Conservation (phyloP, 441 rosid species). For the Pelargonium australe region DNA sequence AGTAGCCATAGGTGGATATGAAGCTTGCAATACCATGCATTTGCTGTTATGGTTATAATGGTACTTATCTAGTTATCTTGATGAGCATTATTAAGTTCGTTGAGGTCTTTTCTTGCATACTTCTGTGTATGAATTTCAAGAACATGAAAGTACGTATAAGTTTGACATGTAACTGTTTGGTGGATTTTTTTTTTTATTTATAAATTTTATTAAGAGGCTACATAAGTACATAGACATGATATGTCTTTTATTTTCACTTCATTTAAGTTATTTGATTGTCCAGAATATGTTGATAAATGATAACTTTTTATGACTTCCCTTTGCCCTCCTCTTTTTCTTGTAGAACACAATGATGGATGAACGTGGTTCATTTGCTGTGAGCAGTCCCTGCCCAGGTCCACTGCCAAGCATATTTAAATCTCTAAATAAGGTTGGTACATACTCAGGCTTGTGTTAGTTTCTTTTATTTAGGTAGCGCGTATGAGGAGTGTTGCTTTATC, state of each 20-base stretch:
- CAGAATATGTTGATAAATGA: background rate
- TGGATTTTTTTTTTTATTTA: background rate
- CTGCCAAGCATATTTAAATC: conserved; percentile 52
- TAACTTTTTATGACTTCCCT: background rate
- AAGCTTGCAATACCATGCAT: background rate
- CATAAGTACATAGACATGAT: background rate
- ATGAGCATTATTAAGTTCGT: background rate
- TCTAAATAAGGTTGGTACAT: conserved; percentile 52
- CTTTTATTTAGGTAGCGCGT: conserved; percentile 4
- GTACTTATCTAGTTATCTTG: background rate
- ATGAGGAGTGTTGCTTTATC: background rate
- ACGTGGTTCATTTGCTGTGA: conserved; percentile 67
- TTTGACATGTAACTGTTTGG: background rate
- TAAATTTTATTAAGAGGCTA: background rate
- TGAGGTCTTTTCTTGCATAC: background rate
- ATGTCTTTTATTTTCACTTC: background rate
- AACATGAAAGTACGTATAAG: background rate
- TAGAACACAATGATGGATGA: conserved; percentile 84
- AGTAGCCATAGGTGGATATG: background rate
- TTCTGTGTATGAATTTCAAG: background rate
- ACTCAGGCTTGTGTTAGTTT: conserved; percentile 10
- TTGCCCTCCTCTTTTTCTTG: conserved; percentile 15
- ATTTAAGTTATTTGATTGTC: conserved; percentile 1
- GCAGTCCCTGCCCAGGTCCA: conserved; percentile 70
- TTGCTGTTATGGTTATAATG: background rate